These are phyloP conservation scores for Aciculosporium take DNA, from an alignment of 2,329 filamentous ascomycete genomes.

Conservation along the genomic window DNA sequence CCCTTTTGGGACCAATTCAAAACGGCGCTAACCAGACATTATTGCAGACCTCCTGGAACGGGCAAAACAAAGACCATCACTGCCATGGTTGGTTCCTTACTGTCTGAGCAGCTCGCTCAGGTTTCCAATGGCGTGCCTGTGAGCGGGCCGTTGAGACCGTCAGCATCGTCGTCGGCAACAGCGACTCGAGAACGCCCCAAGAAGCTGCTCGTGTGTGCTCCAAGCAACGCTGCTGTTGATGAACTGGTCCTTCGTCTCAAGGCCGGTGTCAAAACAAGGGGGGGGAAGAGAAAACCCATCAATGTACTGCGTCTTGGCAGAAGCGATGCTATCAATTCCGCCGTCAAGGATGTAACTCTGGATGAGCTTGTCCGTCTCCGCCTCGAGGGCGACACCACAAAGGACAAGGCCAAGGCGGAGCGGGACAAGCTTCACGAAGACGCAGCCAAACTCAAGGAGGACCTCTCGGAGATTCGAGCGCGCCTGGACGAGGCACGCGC, in stretches of 20 bases:
- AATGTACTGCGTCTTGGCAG: slow-evolving; percentile 82
- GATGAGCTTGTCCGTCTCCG: slow-evolving; percentile 77
- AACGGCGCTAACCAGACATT: slow-evolving; percentile 20
- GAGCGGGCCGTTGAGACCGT: slow-evolving; percentile 17
- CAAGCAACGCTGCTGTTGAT: slow-evolving; percentile 94
- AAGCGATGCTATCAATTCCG: slow-evolving; percentile 80
- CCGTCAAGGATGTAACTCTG: slow-evolving; percentile 80
- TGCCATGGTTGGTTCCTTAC: slow-evolving; percentile 79
- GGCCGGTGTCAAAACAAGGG: slow-evolving; percentile 63
- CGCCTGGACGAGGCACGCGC: slow-evolving; percentile 54
- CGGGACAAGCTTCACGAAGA: slow-evolving; percentile 48
- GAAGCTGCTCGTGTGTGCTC: slow-evolving; percentile 92
- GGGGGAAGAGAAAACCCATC: slow-evolving; percentile 59
- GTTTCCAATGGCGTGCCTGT: slow-evolving; percentile 18
- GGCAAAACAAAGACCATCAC: slow-evolving; percentile 98
- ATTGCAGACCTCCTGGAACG: slow-evolving; percentile 67
- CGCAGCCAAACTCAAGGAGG: slow-evolving; percentile 57
- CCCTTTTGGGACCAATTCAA: background rate
- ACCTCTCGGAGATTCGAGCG: slow-evolving; percentile 56
- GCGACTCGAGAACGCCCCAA: slow-evolving; percentile 34
- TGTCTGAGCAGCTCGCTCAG: slow-evolving; percentile 23
- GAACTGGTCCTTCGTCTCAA: slow-evolving; percentile 90
- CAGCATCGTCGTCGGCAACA: slow-evolving; percentile 8
- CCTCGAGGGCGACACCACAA: slow-evolving; percentile 46
- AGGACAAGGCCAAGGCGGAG: slow-evolving; percentile 40